Base-by-base conservation (phyloP, 176 grass and related monocot species). In the Juncus inflexus region DNA sequence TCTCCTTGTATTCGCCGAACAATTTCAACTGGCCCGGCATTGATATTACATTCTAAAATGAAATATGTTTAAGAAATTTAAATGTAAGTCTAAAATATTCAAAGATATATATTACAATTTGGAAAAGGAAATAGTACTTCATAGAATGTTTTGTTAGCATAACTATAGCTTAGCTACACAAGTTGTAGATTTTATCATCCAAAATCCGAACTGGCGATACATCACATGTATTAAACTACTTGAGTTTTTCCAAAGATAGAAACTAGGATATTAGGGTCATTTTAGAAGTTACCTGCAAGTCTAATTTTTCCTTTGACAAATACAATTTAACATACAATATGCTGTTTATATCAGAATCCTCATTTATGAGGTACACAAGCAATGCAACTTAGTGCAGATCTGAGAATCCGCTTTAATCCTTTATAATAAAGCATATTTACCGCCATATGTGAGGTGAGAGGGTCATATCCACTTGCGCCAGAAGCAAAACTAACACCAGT, bases 391-490 rank as follows among this genome's bases (percentile, higher is more conserved):
- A 16, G 0, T 9, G 0, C 3, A 43, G 28, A 37, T 66, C 7
- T 50, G 41, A 9, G 37, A 42, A 42, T 0, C 15, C 1, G 28
- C 3, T 38, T 2, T 15, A 11, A 54, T 7, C 40, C 7, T 41
- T 78, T 42, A 15, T 9, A 16, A 47, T 40, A 37, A 4, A 9
- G 9, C 4, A 40, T 3, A 40, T 40, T 37, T 81, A 86, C 84
- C 40, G 65, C 1, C 0, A 65, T 2, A 58, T 6, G 19, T 7
- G 84, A 66, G 50, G 84, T 87, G 12, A 83, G 55, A 7, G 76
- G 84, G 28, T 87, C 84, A 45, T 70, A 87, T 71, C 84, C 84
- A 65, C 74, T 87, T 3, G 78, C 78, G 37, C 84, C 84, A 4
- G 12, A 72, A 53, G 84, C 80, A 16, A 87, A 87, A 0, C 70